Conservation (phyloP, 2,329 filamentous ascomycete genomes). For the Verticillium isaacii region DNA sequence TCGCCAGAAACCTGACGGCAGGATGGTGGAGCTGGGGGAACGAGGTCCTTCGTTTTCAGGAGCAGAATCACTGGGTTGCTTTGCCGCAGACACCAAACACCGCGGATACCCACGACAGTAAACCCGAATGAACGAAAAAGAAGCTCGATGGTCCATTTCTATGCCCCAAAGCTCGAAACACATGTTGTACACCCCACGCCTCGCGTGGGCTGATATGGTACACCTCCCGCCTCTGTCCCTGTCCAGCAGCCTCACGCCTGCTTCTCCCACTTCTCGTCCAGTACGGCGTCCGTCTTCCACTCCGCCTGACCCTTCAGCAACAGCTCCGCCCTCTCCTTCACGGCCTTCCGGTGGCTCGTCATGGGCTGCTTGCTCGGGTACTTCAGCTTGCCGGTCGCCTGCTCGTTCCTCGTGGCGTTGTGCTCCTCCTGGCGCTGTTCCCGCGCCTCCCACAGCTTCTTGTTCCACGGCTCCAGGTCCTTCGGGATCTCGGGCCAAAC, state of each 20-base stretch:
- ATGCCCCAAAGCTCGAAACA: conserved; percentile 1
- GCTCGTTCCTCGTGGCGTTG: conserved; percentile 25
- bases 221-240: conserved; percentile 11
- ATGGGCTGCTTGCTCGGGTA: conserved; percentile 34
- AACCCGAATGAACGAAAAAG: background rate
- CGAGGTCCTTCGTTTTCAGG: conserved; percentile 67
- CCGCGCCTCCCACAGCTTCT: conserved; percentile 50
- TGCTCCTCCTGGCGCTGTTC: conserved; percentile 40
- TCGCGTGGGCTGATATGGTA: conserved; percentile 10
- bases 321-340: conserved; percentile 50
- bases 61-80: conserved; percentile 43
- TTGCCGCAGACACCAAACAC: conserved; percentile 3
- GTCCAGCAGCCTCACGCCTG: conserved; percentile 7
- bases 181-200: conserved; percentile 14
- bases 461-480: conserved; percentile 60
- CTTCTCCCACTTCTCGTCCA: conserved; percentile 44
- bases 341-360: conserved; percentile 31
- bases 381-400: conserved; percentile 23
- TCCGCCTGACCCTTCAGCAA: conserved; percentile 55
- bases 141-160: background rate
- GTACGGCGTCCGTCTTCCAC: conserved; percentile 49
- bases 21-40: conserved; percentile 80
- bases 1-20: conserved; percentile 67
- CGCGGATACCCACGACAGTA: background rate
- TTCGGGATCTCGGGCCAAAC: conserved; percentile 72